Conservation (phyloP, 2,329 filamentous ascomycete genomes). For the Aspergillus piperis region DNA sequence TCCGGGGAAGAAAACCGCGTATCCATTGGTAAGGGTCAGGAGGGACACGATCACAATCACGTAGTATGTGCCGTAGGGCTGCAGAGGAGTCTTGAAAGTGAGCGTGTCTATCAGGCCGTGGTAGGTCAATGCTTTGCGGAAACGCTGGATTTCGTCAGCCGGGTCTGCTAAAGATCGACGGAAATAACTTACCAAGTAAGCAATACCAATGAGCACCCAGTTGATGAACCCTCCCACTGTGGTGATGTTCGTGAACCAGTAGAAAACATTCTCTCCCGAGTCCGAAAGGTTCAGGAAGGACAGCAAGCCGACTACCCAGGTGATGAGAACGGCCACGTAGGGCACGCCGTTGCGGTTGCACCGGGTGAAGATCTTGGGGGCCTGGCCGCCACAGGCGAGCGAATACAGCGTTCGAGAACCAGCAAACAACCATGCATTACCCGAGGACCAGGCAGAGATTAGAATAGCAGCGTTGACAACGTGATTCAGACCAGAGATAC, state of each 20-base stretch:
- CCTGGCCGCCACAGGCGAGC: slow-evolving; percentile 47
- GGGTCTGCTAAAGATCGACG: slow-evolving; percentile 22
- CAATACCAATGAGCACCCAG: slow-evolving; percentile 46
- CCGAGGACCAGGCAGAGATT: slow-evolving; percentile 68
- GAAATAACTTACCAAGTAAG: slow-evolving; percentile 44
- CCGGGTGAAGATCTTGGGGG: slow-evolving; percentile 42
- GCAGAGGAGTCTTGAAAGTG: slow-evolving; percentile 53
- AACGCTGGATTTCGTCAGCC: slow-evolving; percentile 47
- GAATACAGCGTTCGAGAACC: slow-evolving; percentile 53
- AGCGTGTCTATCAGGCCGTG: slow-evolving; percentile 48
- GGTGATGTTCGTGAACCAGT: slow-evolving; percentile 45
- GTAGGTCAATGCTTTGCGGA: slow-evolving; percentile 55
- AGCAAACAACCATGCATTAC: slow-evolving; percentile 64
- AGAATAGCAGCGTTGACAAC: slow-evolving; percentile 76
- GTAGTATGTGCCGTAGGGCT: slow-evolving; percentile 56
- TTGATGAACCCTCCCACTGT: slow-evolving; percentile 42
- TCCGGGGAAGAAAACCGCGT: slow-evolving; percentile 55
- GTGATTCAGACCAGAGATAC: slow-evolving; percentile 65
- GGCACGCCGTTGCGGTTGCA: slow-evolving; percentile 56
- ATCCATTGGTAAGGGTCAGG: slow-evolving; percentile 59
- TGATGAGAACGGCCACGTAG: slow-evolving; percentile 48
- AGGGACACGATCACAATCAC: slow-evolving; percentile 50
- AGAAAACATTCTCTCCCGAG: slow-evolving; percentile 40
- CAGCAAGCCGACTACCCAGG: slow-evolving; percentile 41
- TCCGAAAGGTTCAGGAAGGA: slow-evolving; percentile 38